These are phyloP conservation scores for Pulchroboletus neoregius DNA, from an alignment of 1,284 basidiomycete genomes.

Conservation along the genomic window DNA sequence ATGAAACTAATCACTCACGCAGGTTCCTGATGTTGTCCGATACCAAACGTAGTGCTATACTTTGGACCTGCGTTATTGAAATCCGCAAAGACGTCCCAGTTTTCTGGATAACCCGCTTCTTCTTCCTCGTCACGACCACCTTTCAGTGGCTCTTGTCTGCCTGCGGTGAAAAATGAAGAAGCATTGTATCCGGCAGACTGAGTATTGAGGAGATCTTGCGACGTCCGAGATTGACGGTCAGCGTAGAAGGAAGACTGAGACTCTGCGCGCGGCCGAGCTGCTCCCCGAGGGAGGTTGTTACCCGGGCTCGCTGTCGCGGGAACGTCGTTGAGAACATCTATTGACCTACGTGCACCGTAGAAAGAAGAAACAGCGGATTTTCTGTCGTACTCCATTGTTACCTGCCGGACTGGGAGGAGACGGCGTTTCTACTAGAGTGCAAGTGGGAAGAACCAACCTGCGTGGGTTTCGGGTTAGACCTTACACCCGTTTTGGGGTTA, in stretches of 20 bases:
- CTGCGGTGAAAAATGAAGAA: slow-evolving; percentile 58
- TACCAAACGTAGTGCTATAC: slow-evolving; percentile 62
- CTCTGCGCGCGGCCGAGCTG: slow-evolving; percentile 48
- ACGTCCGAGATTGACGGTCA: slow-evolving; percentile 37
- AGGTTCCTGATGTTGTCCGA: slow-evolving; percentile 34
- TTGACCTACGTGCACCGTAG: slow-evolving; percentile 61
- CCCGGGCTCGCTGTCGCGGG: slow-evolving; percentile 19
- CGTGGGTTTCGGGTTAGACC: slow-evolving; percentile 2
- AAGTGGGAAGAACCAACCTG: slow-evolving; percentile 18
- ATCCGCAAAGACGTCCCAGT: slow-evolving; percentile 85
- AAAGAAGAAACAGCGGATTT: slow-evolving; percentile 75
- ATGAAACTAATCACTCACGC: slow-evolving; percentile 33
- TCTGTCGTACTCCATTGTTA: slow-evolving; percentile 52
- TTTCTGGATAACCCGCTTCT: slow-evolving; percentile 41
- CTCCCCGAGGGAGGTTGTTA: slow-evolving; percentile 23
- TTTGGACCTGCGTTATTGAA: slow-evolving; percentile 85
- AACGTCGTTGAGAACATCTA: slow-evolving; percentile 55
- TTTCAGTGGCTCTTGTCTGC: slow-evolving; percentile 69
- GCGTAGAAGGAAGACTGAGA: slow-evolving; percentile 64
- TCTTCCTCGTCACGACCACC: slow-evolving; percentile 62
- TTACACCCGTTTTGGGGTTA: slow-evolving; percentile 24
- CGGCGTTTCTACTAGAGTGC: not conserved
- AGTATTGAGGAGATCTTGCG: slow-evolving; percentile 43
- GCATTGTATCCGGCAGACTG: slow-evolving; percentile 64
- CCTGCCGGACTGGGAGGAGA: slow-evolving; percentile 1